Evolutionary conservation across 768 basidiomycete genomes (phyloP), one percentile per base, ranked within the genome.

Genomic region (Mycena alexandri): DNA sequence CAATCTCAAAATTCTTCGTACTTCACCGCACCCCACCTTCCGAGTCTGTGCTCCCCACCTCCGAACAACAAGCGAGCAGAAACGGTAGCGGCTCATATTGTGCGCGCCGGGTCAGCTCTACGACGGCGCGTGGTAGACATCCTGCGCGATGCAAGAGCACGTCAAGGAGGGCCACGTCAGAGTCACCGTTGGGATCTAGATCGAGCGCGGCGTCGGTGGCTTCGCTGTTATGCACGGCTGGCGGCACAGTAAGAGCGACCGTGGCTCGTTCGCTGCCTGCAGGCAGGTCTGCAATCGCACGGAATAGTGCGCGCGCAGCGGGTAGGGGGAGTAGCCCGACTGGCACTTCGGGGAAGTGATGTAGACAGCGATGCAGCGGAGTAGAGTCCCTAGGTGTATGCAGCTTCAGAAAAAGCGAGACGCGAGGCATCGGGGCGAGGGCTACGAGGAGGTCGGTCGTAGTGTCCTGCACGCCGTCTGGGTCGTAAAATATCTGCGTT

Each of bases 401-500:
- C 41, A 22, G 16, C 11, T 53, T 48, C 21, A 71, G 53, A 22
- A 71, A 43, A 19, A 71, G 52, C 24, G 61, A 67, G 19, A 68
- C 48, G 47, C 50, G 13, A 14, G 62, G 70, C 24, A 68, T 47
- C 33, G n/a, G 48, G 3, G 29, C 4, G 46, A 71, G 63, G 5
- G 46, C 33, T 6, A 50, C 6, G 54, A 71, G 48, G 59, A 71
- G 42, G 16, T 17, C 52, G 4, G 14, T 38, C 38, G 38, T 38
- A 8, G 46, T 21, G 33, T 57, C 43, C 14, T 17, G 41, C 7
- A 43, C 12, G 11, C 44, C 43, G 12, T 57, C 56, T 57, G 38
- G 65, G 14, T 66, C 70, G n/a, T 57, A 62, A 48, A 71, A 71
- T 24, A 68, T 51, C 29, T 71, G 62, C 6, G 66, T 66, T 5